Evolutionary conservation across 495 filamentous ascomycete species (phyloP).

Genomic region (Neurospora terricola): DNA sequence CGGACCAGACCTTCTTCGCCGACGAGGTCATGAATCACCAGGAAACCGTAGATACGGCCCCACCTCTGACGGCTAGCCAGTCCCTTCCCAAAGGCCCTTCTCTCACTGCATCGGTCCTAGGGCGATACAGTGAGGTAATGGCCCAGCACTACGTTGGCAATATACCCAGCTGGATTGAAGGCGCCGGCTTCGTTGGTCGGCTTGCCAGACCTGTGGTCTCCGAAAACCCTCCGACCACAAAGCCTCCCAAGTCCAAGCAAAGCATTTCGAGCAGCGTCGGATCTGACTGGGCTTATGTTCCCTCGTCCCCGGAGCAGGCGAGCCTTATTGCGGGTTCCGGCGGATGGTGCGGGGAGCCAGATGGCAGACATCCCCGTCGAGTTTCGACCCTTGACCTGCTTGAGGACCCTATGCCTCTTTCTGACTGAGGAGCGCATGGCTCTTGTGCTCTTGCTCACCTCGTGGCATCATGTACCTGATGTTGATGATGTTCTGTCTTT

Average conservation of each 20-base stretch:
- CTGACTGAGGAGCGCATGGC: not conserved
- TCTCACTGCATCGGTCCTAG: constrained; percentile 2
- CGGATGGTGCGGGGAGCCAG: not conserved
- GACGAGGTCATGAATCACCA: not conserved
- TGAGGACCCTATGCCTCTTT: not conserved
- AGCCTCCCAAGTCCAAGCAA: not conserved
- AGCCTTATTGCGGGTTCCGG: not conserved
- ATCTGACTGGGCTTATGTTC: not conserved
- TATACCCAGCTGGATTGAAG: constrained; percentile 6
- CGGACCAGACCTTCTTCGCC: constrained; percentile 4
- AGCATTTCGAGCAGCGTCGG: not conserved
- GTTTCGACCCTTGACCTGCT: not conserved
- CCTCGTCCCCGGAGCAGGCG: not conserved
- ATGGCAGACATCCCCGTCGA: not conserved
- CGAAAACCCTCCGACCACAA: not conserved
- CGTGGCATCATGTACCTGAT: not conserved
- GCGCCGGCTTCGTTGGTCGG: constrained; percentile 2
- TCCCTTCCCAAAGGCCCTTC: not conserved
- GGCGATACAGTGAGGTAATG: not conserved
- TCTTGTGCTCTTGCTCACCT: not conserved
- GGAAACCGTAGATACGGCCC: not conserved
- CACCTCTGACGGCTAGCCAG: not conserved
- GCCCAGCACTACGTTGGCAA: not conserved
- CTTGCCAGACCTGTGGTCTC: not conserved
- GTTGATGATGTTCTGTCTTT: not conserved